A percentile compares a stretch with the other conserved stretches of the same genome.
Conservation (phyloP, 2,329 filamentous ascomycete genomes). For the Periconia sp. region DNA sequence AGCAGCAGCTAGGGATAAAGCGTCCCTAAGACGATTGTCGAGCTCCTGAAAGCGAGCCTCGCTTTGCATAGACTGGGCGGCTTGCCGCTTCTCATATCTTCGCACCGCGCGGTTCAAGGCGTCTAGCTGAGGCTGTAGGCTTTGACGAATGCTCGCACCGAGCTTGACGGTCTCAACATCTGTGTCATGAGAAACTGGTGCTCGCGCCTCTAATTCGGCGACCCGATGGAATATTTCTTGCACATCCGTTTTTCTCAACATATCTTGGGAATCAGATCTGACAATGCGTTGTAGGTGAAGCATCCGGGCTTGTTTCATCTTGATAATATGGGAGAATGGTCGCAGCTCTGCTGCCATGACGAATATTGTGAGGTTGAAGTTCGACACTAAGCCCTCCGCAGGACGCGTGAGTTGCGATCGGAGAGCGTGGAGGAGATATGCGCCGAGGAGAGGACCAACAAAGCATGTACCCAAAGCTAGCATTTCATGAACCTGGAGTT, state of each 20-base stretch:
- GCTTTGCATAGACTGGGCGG: conserved; percentile 74
- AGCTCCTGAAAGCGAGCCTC: conserved; percentile 76
- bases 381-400: conserved; percentile 85
- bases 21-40: conserved; percentile 75
- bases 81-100: conserved; percentile 88
- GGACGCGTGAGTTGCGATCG: conserved; percentile 80
- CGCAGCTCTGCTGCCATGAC: conserved; percentile 84
- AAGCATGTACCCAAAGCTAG: conserved; percentile 81
- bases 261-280: conserved; percentile 29
- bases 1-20: conserved; percentile 79
- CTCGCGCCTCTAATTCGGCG: conserved; percentile 70
- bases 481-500: conserved; percentile 77
- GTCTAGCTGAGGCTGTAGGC: conserved; percentile 81
- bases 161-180: conserved; percentile 50
- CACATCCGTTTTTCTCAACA: conserved; percentile 20
- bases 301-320: conserved; percentile 78
- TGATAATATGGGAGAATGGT: conserved; percentile 80
- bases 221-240: conserved; percentile 65
- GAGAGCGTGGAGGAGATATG: conserved; percentile 82
- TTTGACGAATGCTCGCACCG: conserved; percentile 64
- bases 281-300: conserved; percentile 81
- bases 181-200: conserved; percentile 46
- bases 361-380: conserved; percentile 93
- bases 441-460: conserved; percentile 75
- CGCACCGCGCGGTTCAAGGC: conserved; percentile 87